These are phyloP conservation scores for Aquilaria yunnanensis DNA, from an alignment of 345 rosid species.

Conservation along the genomic window DNA sequence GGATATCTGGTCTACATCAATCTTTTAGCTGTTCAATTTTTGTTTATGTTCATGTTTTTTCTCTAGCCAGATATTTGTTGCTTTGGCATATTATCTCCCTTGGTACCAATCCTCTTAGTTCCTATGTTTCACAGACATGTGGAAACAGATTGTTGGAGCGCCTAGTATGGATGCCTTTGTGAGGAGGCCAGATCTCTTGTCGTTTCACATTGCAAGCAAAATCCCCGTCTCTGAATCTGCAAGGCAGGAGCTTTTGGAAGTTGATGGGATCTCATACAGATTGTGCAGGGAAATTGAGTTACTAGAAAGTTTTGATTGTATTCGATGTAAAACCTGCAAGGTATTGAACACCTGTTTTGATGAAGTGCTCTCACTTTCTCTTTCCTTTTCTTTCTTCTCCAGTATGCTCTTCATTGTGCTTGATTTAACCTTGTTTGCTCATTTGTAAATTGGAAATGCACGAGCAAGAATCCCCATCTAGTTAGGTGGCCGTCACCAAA, in stretches of 20 bases:
- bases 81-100: background rate
- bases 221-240: constrained; percentile 79
- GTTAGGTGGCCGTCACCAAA: background rate
- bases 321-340: constrained; percentile 80
- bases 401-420: background rate
- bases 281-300: constrained; percentile 81
- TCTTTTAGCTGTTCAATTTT: background rate
- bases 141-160: constrained; percentile 81
- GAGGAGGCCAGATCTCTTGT: constrained; percentile 73
- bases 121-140: constrained; percentile 57
- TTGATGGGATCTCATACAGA: constrained; percentile 81
- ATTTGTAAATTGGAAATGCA: too few species aligned
- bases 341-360: constrained; percentile 21
- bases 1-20: background rate
- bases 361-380: background rate
- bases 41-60: background rate
- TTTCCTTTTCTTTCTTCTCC: background rate
- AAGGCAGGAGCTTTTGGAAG: constrained; percentile 94
- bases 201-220: constrained; percentile 88
- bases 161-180: constrained; percentile 70
- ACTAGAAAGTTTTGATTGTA: constrained; percentile 60
- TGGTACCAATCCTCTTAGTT: background rate
- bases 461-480: background rate
- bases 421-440: background rate
- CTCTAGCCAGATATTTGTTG: background rate